Percentiles rank a stretch among this genome's conserved stretches.
Conservation (phyloP, 2,329 filamentous ascomycete species). For the Apiospora kogelbergensis region DNA sequence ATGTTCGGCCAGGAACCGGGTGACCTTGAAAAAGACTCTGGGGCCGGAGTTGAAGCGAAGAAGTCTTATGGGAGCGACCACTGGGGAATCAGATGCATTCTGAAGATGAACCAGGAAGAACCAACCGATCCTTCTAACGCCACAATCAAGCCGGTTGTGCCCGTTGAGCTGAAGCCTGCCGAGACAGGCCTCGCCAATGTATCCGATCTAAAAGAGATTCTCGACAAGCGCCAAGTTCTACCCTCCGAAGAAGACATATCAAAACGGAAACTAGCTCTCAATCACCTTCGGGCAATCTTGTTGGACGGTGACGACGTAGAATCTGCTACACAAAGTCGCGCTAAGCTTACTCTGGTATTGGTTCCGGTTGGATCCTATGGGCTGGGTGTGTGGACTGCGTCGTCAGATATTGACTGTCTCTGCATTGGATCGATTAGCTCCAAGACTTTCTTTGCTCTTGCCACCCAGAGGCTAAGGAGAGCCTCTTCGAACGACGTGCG, state of each 20-base stretch:
- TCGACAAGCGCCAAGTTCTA: constrained; percentile 40
- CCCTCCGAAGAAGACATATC: constrained; percentile 46
- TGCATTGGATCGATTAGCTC: constrained; percentile 63
- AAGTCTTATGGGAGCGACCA: constrained; percentile 52
- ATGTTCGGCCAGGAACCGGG: constrained; percentile 51
- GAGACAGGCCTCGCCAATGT: constrained; percentile 30
- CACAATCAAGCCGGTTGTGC: constrained; percentile 26
- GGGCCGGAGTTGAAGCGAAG: constrained; percentile 12
- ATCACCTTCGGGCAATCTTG: constrained; percentile 43
- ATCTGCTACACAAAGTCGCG: constrained; percentile 18
- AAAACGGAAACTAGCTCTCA: constrained; percentile 43
- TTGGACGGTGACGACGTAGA: constrained; percentile 30
- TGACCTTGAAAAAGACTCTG: not conserved
- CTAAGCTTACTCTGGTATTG: constrained; percentile 46
- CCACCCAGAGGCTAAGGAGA: constrained; percentile 52
- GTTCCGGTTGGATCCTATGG: constrained; percentile 67
- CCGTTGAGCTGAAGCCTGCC: constrained; percentile 34
- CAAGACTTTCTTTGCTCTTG: constrained; percentile 61
- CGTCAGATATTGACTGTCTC: constrained; percentile 66
- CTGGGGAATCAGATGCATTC: constrained; percentile 53
- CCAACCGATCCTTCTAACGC: constrained; percentile 18
- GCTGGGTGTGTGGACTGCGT: constrained; percentile 58
- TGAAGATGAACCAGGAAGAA: constrained; percentile 27
- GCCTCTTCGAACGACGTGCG: constrained; percentile 42
- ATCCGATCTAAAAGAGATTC: constrained; percentile 36